A percentile compares a stretch with the other conserved stretches of the same genome.
These are phyloP conservation scores for Whalleya microplaca DNA, from an alignment of 2,329 filamentous ascomycete genomes.

Conservation along the genomic window DNA sequence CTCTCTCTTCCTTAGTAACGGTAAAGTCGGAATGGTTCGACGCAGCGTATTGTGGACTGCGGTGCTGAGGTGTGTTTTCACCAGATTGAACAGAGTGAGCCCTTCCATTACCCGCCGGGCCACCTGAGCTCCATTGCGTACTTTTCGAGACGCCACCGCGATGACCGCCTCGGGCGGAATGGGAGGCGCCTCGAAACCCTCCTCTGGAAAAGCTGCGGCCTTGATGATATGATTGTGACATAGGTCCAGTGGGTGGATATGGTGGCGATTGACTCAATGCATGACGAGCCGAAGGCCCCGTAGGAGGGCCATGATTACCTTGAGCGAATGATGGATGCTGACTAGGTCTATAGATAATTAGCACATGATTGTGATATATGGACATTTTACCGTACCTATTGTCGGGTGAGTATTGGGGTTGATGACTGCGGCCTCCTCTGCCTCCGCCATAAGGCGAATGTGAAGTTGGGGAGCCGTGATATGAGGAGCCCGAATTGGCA, in stretches of 20 bases:
- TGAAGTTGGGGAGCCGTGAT: slow-evolving; percentile 62
- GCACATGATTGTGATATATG: slow-evolving; percentile 42
- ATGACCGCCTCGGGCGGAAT: slow-evolving; percentile 52
- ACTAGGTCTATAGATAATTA: slow-evolving; percentile 44
- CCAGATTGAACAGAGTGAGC: slow-evolving; percentile 33
- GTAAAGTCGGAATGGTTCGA: slow-evolving; percentile 33
- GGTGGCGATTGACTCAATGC: slow-evolving; percentile 57
- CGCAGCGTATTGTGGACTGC: slow-evolving; percentile 35
- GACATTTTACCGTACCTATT: slow-evolving; percentile 32
- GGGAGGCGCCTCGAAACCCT: slow-evolving; percentile 62
- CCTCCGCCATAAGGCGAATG: slow-evolving; percentile 62
- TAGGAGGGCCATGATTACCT: slow-evolving; percentile 55
- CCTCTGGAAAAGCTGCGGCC: slow-evolving; percentile 53
- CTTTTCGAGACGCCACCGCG: slow-evolving; percentile 69
- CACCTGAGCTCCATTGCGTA: slow-evolving; percentile 66
- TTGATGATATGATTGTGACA: slow-evolving; percentile 49
- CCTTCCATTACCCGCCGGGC: slow-evolving; percentile 22
- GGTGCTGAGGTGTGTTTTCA: slow-evolving; percentile 38
- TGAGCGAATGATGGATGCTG: slow-evolving; percentile 67
- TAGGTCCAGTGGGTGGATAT: slow-evolving; percentile 61
- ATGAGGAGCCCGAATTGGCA: slow-evolving; percentile 55
- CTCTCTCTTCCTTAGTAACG: slow-evolving; percentile 39
- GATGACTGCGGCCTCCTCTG: slow-evolving; percentile 55
- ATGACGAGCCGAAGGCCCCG: slow-evolving; percentile 58
- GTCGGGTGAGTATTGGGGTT: slow-evolving; percentile 47